Percentiles rank a stretch among this genome's conserved stretches.
Conservation (phyloP, 2,329 filamentous ascomycete genomes). For the Sarocladium strictum region DNA sequence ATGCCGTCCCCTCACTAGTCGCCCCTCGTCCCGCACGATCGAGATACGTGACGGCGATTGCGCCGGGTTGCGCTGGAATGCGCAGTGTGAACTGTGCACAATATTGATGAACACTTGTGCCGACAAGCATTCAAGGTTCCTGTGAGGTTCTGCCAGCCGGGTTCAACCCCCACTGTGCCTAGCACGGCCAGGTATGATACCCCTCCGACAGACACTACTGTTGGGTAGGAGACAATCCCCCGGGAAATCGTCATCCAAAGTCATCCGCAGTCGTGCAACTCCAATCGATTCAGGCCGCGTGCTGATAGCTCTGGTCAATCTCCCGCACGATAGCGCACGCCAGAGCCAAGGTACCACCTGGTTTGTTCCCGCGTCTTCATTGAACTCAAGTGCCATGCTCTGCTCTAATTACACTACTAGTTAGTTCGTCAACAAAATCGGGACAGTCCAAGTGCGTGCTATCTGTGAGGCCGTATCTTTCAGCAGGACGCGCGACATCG, state of each 20-base stretch:
- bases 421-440: too few relatives aligned
- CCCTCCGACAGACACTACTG: neutral
- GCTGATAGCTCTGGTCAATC: neutral
- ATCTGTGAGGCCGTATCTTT: too few relatives aligned
- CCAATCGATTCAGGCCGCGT: neutral
- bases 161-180: too few relatives aligned
- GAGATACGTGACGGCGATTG: neutral
- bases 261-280: neutral
- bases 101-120: neutral
- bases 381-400: neutral
- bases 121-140: neutral
- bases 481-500: neutral
- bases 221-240: neutral
- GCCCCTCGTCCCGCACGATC: constrained; percentile 1
- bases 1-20: neutral
- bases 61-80: neutral
- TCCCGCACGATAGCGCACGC: neutral
- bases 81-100: neutral
- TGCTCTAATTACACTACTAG: neutral
- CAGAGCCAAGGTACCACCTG: neutral
- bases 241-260: neutral
- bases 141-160: neutral
- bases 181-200: neutral
- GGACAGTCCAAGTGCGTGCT: too few relatives aligned
- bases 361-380: neutral